Conservation (phyloP, 331 rosid species). For the Phaseolus coccineus region DNA sequence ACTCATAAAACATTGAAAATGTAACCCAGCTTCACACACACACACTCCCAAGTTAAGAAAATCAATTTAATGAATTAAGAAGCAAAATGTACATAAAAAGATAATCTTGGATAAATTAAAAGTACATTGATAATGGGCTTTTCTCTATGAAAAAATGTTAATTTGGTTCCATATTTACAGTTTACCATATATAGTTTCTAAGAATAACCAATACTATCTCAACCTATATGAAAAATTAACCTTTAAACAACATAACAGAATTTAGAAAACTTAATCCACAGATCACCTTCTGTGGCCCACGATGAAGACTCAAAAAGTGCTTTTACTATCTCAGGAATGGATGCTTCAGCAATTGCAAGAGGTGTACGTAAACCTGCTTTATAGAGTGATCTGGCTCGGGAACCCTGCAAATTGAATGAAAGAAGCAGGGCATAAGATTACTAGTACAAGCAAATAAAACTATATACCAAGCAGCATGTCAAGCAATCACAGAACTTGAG, state of each 20-base stretch:
- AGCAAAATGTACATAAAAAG: constrained; percentile 28
- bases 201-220: constrained; percentile 18
- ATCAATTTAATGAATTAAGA: constrained; percentile 22
- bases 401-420: constrained; percentile 67
- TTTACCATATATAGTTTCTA: constrained; percentile 36
- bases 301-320: constrained; percentile 89
- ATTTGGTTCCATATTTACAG: constrained; percentile 1
- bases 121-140: constrained; percentile 27
- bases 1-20: constrained; percentile 42
- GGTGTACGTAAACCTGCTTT: constrained; percentile 93
- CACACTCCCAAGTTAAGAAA: constrained; percentile 11
- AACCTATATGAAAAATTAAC: constrained; percentile 13
- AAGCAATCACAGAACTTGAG: constrained; percentile 26
- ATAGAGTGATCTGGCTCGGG: constrained; percentile 97
- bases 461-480: constrained; percentile 25
- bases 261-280: constrained; percentile 11
- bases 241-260: background rate
- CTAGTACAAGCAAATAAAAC: constrained; percentile 16
- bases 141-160: constrained; percentile 29
- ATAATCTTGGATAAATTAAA: constrained; percentile 16
- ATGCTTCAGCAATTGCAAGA: constrained; percentile 96
- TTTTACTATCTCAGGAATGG: constrained; percentile 79
- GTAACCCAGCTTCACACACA: constrained; percentile 2
- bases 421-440: constrained; percentile 35
- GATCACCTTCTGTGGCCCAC: constrained; percentile 86